Conservation (phyloP, 1,284 basidiomycete species). For the Ceratobasidium sp. region DNA sequence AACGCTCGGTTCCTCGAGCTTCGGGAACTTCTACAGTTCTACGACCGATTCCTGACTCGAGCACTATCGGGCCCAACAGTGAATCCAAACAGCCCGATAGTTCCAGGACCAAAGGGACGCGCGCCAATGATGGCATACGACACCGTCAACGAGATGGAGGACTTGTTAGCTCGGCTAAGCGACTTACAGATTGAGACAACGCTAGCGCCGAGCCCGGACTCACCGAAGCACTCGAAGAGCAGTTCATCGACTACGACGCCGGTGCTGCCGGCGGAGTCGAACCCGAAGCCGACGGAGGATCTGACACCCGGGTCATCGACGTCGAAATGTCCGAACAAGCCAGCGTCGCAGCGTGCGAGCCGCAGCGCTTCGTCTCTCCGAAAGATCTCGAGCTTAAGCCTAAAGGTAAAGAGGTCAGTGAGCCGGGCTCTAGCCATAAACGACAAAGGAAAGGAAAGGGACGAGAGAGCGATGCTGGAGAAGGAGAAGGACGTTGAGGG, state of each 20-base stretch:
- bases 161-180: conserved; percentile 44
- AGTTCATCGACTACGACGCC: not conserved
- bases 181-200: not conserved
- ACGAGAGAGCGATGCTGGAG: too few species aligned
- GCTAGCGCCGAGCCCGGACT: conserved; percentile 46
- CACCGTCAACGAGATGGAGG: conserved; percentile 48
- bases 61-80: not conserved
- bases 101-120: not conserved
- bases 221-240: not conserved
- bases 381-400: too few species aligned
- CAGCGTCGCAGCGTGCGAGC: not conserved
- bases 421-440: too few species aligned
- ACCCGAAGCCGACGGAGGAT: not conserved
- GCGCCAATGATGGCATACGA: conserved; percentile 51
- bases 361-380: too few species aligned
- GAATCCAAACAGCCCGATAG: not conserved
- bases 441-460: too few species aligned
- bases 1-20: not conserved
- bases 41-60: not conserved
- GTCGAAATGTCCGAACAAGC: not conserved
- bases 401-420: too few species aligned
- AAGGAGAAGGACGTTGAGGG: too few species aligned
- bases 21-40: not conserved
- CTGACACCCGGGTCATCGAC: too few species aligned
- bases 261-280: too few species aligned